Base-by-base conservation (phyloP, 768 basidiomycete species). In the Pleurotus pulmonarius region DNA sequence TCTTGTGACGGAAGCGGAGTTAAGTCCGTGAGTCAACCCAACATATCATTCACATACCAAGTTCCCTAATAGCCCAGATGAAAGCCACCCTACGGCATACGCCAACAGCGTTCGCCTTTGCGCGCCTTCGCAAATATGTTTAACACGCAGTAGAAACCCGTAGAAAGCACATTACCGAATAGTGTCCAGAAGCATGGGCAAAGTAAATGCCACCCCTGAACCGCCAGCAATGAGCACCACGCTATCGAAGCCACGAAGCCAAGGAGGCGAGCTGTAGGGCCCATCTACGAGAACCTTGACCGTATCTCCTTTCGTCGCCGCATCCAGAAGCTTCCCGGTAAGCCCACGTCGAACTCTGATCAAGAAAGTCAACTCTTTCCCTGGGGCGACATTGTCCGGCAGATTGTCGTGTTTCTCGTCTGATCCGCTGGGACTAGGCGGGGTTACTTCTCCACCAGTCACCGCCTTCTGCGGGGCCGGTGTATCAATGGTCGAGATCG, bases 281-380 rank as follows among this genome's bases (percentile, higher is more conserved):
- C 85, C 85, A 38, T 88, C 87, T 1, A 89, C 60, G 39, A 82
- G 74, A 11, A 81, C 75, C 26, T 74, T 74, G 39, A 81, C 67
- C 15, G 64, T 65, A 45, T 58, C 40, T 8, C 58, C 51, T 15
- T 60, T 45, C 4, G 51, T 57, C 2, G 73, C 76, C 1, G 55
- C 65, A 46, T 75, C 63, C 44, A 67, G 64, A 13, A 86, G 68
- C 0, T 75, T 72, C 61, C 73, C 74, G 3, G 87, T 89, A 64
- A 87, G 83, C 0, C 88, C 88, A 15, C 73, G 68, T 38, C 79
- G 72, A 15, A 83, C 83, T 15, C 83, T 76, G 58, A 88, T 69
- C 47, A 89, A 67, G 67, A 89, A 87, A 1, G 74, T 70, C 13
- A 88, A 67, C 24, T 83, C 74, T 56, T 75, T 76, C 59, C 65